Base-by-base conservation (phyloP, 192 early-diverging fungal species). In the Mycoemilia scoparia region DNA sequence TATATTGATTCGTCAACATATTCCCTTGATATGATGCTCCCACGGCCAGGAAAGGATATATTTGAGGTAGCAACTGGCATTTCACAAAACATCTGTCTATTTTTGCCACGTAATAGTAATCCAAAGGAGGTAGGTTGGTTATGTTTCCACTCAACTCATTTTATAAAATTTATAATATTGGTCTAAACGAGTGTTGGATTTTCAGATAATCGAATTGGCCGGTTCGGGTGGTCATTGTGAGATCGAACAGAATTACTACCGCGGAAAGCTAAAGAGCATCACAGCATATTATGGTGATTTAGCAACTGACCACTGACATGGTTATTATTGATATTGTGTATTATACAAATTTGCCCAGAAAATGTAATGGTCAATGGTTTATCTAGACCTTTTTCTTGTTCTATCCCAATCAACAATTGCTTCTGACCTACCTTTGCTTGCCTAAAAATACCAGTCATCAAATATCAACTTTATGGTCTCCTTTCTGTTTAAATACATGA, bases 221-320 rank as follows among this genome's bases (percentile, higher is more conserved):
- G n/a, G n/a, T n/a, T 52, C 56, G 1, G 73, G 61, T 2, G 42
- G 45, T 1, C 37, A 43, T 5, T 88, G 84, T 39, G 89, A 97
- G 41, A 54, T 88, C 11, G 87, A 97, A 53, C 51, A 76, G 39
- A 78, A 79, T 42, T 70, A 66, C 26, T 41, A 88, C 3, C 66
- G 69, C 35, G 70, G 64, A 8, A 57, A 67, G 15, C 43, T 76
- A 10, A 87, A 89, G 49, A 62, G 70, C 18, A 48, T 75, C 22
- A 76, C 71, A 0, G 76, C 63, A 1, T 93, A 93, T 41, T 92
- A 72, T 67, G 81, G 82, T 10, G 64, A 80, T 13, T 40, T 92
- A 28, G 70, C 57, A n/a, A n/a, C n/a, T n/a, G n/a, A n/a, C n/a
- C n/a, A n/a, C n/a, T n/a, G n/a, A n/a, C n/a, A n/a, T n/a, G n/a